These are phyloP conservation scores for Castanopsis chinensis DNA, from an alignment of 306 rosid genomes.

Conservation along the genomic window DNA sequence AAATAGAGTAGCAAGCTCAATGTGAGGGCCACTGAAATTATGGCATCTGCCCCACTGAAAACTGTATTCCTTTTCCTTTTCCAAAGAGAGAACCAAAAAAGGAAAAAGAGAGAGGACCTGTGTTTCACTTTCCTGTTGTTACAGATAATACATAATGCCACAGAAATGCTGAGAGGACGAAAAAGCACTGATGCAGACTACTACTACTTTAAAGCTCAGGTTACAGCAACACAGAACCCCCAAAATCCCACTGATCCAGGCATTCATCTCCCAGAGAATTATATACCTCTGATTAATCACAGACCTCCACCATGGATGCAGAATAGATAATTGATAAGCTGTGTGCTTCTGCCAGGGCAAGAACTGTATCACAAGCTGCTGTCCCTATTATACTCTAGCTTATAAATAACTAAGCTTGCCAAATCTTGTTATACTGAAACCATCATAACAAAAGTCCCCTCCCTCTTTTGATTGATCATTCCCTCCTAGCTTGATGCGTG, in stretches of 20 bases:
- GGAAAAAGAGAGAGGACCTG: background rate
- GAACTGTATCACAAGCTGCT: background rate
- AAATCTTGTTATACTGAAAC: conserved; percentile 4
- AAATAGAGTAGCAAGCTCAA: background rate
- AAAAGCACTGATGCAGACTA: background rate
- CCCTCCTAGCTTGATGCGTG: conserved; percentile 30
- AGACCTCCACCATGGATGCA: background rate
- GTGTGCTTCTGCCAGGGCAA: background rate
- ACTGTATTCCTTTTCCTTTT: background rate
- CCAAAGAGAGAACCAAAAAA: background rate
- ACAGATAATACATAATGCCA: background rate
- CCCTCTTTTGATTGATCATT: conserved; percentile 28
- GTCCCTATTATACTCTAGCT: background rate
- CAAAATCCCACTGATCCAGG: background rate
- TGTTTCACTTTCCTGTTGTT: background rate
- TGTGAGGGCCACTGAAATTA: background rate
- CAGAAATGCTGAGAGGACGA: too few relatives aligned
- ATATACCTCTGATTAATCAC: background rate
- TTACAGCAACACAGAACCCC: background rate
- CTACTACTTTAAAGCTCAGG: background rate
- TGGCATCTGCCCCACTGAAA: background rate
- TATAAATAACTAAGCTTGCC: conserved; percentile 11
- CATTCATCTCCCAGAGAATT: background rate
- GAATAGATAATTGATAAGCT: background rate
- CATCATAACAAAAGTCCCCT: conserved; percentile 10